A percentile compares a stretch with the other conserved stretches of the same genome.
phyloP scores from a whole-genome alignment of 371 early-diverging fungal genomes.

The Fennellomyces sp. region DNA sequence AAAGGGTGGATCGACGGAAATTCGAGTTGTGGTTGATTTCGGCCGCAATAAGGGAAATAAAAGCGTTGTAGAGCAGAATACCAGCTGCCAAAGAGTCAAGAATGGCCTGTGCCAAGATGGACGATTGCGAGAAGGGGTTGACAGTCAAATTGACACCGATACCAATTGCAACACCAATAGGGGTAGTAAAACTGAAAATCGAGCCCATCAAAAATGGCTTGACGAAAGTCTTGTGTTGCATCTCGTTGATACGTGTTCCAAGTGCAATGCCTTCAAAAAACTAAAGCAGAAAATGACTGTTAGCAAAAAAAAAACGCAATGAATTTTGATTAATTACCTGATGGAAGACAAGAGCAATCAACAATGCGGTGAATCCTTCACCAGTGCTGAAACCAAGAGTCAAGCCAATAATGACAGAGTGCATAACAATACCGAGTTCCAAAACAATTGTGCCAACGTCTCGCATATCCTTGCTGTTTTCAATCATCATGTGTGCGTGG shows the following conservation, averaged over 20 bases:
- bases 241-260: conserved; percentile 61
- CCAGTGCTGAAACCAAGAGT: conserved; percentile 73
- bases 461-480: conserved; percentile 3
- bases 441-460: conserved; percentile 61
- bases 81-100: conserved; percentile 68
- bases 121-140: conserved; percentile 53
- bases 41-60: conserved; percentile 53
- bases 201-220: conserved; percentile 52
- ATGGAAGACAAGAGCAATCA: conserved; percentile 87
- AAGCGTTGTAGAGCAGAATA: conserved; percentile 64
- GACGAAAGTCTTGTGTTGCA: conserved; percentile 43
- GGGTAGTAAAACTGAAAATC: conserved; percentile 66
- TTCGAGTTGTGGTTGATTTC: conserved; percentile 45
- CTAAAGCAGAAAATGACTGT: conserved; percentile 20
- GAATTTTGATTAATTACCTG: conserved; percentile 51
- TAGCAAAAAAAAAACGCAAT: neutral
- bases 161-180: conserved; percentile 71
- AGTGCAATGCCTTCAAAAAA: conserved; percentile 71
- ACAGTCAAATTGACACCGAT: conserved; percentile 60
- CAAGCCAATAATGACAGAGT: conserved; percentile 88
- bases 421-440: conserved; percentile 86
- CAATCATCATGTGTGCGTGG: neutral
- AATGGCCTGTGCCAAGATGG: conserved; percentile 56
- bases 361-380: conserved; percentile 66
- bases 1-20: conserved; percentile 28